phyloP scores from a whole-genome alignment of 2,329 filamentous ascomycete species.

The Cladosporium velox region DNA sequence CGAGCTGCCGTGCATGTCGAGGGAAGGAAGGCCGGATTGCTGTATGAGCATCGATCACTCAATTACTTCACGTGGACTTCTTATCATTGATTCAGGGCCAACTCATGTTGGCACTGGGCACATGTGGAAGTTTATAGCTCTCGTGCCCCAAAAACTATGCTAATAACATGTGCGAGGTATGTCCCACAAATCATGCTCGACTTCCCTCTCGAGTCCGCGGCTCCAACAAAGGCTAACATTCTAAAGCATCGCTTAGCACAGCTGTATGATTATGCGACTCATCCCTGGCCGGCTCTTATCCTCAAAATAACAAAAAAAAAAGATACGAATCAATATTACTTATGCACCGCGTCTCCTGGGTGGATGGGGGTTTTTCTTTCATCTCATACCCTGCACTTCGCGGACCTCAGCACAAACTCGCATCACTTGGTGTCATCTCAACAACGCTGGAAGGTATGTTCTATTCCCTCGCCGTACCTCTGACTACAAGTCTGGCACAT shows the following conservation, averaged over 20 bases:
- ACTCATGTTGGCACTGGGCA: neutral
- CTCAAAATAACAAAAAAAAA: neutral
- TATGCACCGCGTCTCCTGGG: neutral
- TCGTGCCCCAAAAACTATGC: neutral
- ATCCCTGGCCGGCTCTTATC: neutral
- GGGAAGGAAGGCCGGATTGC: conserved; percentile 5
- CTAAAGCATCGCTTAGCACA: neutral
- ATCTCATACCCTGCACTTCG: neutral
- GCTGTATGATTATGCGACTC: neutral
- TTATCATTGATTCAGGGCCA: neutral
- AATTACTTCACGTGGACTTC: neutral
- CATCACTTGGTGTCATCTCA: neutral
- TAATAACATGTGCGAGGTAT: neutral
- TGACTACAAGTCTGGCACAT: neutral
- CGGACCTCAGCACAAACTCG: neutral
- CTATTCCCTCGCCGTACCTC: neutral
- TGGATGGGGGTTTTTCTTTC: neutral
- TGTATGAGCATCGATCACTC: neutral
- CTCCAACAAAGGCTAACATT: neutral
- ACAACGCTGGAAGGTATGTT: neutral
- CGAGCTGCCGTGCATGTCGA: conserved; percentile 9
- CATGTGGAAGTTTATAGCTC: neutral
- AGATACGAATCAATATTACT: neutral
- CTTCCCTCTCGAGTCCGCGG: neutral
- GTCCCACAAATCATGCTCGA: neutral